phyloP scores from a whole-genome alignment of 352 stramenopile species.

The Globisporangium alternatum region DNA sequence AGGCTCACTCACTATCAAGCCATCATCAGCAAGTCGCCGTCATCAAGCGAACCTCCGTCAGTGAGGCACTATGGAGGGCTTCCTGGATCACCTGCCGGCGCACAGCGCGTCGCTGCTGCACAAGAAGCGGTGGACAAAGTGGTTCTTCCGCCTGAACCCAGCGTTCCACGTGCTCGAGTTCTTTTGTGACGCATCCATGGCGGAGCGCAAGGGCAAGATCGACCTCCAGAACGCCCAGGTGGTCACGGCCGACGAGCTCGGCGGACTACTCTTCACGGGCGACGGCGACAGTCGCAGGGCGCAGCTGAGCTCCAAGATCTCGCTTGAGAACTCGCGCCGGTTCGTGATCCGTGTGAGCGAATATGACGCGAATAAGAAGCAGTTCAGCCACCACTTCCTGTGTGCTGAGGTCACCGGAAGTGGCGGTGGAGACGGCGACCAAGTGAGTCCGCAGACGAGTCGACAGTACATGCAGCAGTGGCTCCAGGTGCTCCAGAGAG shows the following conservation, averaged over 20 bases:
- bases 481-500: conserved; percentile 35
- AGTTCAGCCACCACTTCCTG: conserved; percentile 51
- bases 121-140: conserved; percentile 42
- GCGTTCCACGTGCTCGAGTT: conserved; percentile 57
- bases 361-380: conserved; percentile 17
- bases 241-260: conserved; percentile 53
- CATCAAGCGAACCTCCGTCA: conserved; percentile 1
- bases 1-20: neutral
- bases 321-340: conserved; percentile 52
- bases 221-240: conserved; percentile 41
- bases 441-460: conserved; percentile 30
- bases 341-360: conserved; percentile 68
- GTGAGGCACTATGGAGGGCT: conserved; percentile 41
- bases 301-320: conserved; percentile 23
- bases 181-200: conserved; percentile 46
- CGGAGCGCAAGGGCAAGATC: conserved; percentile 38
- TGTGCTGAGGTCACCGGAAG: conserved; percentile 39
- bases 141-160: conserved; percentile 47
- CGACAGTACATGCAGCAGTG: conserved; percentile 48
- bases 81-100: conserved; percentile 51
- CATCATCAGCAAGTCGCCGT: neutral
- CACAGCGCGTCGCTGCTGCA: conserved; percentile 18
- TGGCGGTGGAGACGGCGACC: neutral
- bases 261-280: conserved; percentile 32
- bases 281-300: conserved; percentile 1